These are phyloP conservation scores for Polytolypa hystricis DNA, from an alignment of 2,329 filamentous ascomycete genomes.

Conservation along the genomic window DNA sequence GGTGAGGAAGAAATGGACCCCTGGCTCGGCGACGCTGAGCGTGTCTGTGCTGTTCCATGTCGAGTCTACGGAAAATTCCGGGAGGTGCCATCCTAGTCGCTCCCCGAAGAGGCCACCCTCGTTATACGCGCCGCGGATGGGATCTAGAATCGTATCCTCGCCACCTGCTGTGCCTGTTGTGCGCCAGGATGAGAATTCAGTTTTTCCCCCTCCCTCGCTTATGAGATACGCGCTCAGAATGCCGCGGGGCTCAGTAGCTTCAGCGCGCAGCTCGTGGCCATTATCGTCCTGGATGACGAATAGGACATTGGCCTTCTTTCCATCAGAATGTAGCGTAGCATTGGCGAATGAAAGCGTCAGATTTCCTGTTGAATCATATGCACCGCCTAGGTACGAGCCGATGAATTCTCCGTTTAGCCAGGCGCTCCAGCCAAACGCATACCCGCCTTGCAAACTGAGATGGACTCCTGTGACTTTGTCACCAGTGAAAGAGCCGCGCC, in stretches of 20 bases:
- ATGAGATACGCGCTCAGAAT: neutral
- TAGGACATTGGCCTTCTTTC: neutral
- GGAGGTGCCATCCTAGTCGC: slow-evolving; percentile 45
- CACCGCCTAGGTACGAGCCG: neutral
- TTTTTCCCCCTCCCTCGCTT: no score
- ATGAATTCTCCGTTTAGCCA: slow-evolving; percentile 12
- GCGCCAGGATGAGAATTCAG: neutral
- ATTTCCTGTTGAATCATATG: neutral
- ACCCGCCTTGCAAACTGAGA: slow-evolving; percentile 13
- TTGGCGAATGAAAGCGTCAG: neutral
- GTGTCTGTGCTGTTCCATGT: slow-evolving; percentile 25
- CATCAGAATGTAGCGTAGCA: neutral
- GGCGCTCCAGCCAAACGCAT: slow-evolving; percentile 17
- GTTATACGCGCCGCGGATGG: slow-evolving; percentile 42
- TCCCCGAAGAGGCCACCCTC: slow-evolving; percentile 47
- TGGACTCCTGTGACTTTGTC: slow-evolving; percentile 14
- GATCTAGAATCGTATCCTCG: neutral
- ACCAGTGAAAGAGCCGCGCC: slow-evolving; percentile 17
- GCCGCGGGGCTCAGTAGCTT: neutral
- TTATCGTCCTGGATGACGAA: neutral
- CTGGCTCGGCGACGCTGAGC: slow-evolving; percentile 32
- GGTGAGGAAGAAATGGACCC: slow-evolving; percentile 43
- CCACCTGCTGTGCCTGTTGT: neutral
- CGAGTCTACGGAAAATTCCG: slow-evolving; percentile 28
- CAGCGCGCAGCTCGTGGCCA: neutral